Evolutionary conservation across 352 stramenopile species (phyloP).

Genomic region (Pythium phragmiticola): DNA sequence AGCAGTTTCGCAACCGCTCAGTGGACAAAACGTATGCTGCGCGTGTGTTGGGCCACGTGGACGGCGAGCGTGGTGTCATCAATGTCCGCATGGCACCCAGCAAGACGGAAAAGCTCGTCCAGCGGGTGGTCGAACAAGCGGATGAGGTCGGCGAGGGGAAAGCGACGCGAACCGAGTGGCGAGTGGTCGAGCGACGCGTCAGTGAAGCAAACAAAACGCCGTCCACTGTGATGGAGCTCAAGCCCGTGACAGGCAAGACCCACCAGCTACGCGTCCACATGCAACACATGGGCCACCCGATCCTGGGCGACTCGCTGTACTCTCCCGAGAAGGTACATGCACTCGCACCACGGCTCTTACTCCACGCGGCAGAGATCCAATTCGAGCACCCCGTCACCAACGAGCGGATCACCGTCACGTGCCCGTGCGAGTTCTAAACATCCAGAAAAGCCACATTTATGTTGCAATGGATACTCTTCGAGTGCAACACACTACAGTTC

Average conservation of each 20-base stretch:
- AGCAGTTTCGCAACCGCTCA: constrained; percentile 59
- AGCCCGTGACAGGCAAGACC: constrained; percentile 82
- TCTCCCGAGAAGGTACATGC: constrained; percentile 39
- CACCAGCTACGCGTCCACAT: constrained; percentile 96
- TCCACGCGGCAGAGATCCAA: constrained; percentile 15
- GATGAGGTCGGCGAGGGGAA: constrained; percentile 7
- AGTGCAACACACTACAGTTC: no score
- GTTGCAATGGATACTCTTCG: no score
- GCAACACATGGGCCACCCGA: constrained; percentile 88
- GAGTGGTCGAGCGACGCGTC: constrained; percentile 33
- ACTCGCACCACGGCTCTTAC: constrained; percentile 39
- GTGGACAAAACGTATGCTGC: constrained; percentile 66
- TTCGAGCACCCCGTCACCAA: constrained; percentile 21
- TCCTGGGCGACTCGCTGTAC: constrained; percentile 92
- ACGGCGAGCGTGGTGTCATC: constrained; percentile 30
- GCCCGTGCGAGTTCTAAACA: constrained; percentile 1
- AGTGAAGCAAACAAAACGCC: constrained; percentile 1
- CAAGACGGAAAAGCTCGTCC: constrained; percentile 43
- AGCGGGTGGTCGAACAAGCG: constrained; percentile 37
- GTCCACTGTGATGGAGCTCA: constrained; percentile 60
- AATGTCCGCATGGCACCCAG: constrained; percentile 53
- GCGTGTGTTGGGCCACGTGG: constrained; percentile 42
- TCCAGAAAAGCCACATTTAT: no score
- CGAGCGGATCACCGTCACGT: constrained; percentile 11
- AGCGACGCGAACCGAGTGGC: constrained; percentile 29